These are phyloP conservation scores for Penicillium sp. DNA, from an alignment of 2,329 filamentous ascomycete species.

Conservation along the genomic window DNA sequence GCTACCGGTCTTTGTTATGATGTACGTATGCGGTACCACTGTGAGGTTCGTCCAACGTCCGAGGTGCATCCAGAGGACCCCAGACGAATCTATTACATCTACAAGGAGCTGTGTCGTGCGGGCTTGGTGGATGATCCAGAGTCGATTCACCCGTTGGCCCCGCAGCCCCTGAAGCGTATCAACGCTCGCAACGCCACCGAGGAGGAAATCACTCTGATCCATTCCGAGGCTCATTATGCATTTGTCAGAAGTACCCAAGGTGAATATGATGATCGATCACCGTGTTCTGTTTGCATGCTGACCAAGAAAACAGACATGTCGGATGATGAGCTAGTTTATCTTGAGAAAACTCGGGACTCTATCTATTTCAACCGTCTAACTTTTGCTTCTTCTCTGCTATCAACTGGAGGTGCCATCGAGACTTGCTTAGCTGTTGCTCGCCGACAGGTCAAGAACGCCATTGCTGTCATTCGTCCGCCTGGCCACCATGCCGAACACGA, in stretches of 20 bases:
- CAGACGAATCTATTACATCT: constrained; percentile 87
- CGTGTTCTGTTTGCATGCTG: constrained; percentile 13
- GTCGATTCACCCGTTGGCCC: constrained; percentile 51
- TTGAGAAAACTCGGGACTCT: constrained; percentile 73
- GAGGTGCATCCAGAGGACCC: constrained; percentile 95
- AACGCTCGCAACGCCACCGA: constrained; percentile 74
- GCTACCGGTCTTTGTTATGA: constrained; percentile 87
- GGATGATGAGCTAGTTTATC: constrained; percentile 66
- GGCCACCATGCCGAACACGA: constrained; percentile 93
- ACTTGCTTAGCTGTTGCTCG: constrained; percentile 88
- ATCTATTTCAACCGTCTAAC: constrained; percentile 84
- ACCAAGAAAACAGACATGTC: constrained; percentile 47
- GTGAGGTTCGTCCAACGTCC: constrained; percentile 70
- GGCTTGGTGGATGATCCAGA: constrained; percentile 72
- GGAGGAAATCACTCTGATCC: constrained; percentile 79
- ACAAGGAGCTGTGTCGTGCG: constrained; percentile 80
- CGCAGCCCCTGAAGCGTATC: constrained; percentile 69
- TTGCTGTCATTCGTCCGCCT: constrained; percentile 91
- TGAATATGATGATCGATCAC: constrained; percentile 26
- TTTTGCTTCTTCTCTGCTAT: constrained; percentile 77
- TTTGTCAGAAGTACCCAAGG: constrained; percentile 69
- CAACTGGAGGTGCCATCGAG: constrained; percentile 91
- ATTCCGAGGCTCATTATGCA: constrained; percentile 74
- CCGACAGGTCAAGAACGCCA: constrained; percentile 86
- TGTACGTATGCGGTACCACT: constrained; percentile 92